Evolutionary conservation across 2,329 filamentous ascomycete species (phyloP), one percentile per base, ranked within the genome.

Genomic region (Cladosporium sp.): DNA sequence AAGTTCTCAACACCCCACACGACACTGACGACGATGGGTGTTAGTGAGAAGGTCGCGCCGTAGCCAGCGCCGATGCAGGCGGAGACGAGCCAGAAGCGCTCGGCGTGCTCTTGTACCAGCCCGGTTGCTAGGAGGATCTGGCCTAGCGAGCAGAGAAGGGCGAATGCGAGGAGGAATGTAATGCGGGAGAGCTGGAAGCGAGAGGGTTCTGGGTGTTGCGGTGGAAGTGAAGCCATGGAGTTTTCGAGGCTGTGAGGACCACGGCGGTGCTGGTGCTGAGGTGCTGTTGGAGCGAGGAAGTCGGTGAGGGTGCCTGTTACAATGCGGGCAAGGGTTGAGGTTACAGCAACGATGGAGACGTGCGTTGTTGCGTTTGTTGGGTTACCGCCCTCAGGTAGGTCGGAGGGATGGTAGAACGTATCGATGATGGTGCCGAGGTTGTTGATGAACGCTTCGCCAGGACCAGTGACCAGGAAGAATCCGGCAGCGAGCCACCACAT

Each of bases 1-100:
- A 99, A 98, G 76, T 98, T 99, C 81, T 98, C 93, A 0, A 97
- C 93, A 28, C 95, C 95, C 95, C 95, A 99, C 54, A 99, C 94
- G 11, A 97, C 93, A n/a, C 89, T 92, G 71, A 97, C 90, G 65
- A 98, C 91, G 69, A 98, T 93, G 2, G 95, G 95, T 0, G 91
- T 91, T 6, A 98, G 85, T 57, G 88, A 91, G 81, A 98, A 99
- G 25, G 93, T 87, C 34, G 93, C 93, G 53, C 95, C 95, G 75
- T 99, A 98, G 53, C 95, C 95, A 1, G 93, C 89, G 7, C 95
- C 95, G 7, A 99, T 88, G 1, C 93, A 84, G 0, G 90, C 87
- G 0, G 92, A 96, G 10, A 96, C 91, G 57, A 94, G 79, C 85
- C 93, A 94, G 80, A 98, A 97, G 39, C 92, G 86, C 58, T 90